Evolutionary conservation across 164 flowering plant species (phyloP).

Genomic region (Brasenia schreberi): DNA sequence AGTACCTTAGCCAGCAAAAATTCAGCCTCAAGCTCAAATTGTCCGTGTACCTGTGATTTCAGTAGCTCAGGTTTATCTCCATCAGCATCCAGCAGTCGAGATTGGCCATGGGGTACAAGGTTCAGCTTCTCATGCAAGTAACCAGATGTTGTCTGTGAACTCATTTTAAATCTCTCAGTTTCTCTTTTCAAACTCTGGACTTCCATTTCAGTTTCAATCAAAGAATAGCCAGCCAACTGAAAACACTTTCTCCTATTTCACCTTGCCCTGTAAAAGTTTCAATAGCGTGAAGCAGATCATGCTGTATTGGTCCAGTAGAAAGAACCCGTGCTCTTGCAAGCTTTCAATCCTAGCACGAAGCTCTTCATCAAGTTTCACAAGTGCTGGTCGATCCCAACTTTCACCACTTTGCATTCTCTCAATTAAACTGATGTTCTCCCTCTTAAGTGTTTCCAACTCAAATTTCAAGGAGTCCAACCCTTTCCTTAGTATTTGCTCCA

Average conservation of each 20-base stretch:
- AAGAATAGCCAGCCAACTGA: slow-evolving; percentile 36
- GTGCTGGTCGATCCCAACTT: slow-evolving; percentile 28
- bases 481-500: slow-evolving; percentile 64
- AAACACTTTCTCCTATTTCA: slow-evolving; percentile 14
- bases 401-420: slow-evolving; percentile 40
- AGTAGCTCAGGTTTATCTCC: background rate
- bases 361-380: slow-evolving; percentile 64
- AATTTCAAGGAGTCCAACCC: slow-evolving; percentile 56
- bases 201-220: slow-evolving; percentile 74
- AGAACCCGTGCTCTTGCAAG: slow-evolving; percentile 56
- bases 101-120: background rate
- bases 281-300: slow-evolving; percentile 45
- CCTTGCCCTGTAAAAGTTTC: slow-evolving; percentile 16
- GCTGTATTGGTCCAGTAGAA: slow-evolving; percentile 42
- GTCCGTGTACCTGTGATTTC: background rate
- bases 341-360: slow-evolving; percentile 30
- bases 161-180: slow-evolving; percentile 43
- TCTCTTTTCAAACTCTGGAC: slow-evolving; percentile 64
- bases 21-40: slow-evolving; percentile 62
- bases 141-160: slow-evolving; percentile 38
- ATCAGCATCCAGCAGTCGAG: background rate
- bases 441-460: slow-evolving; percentile 69
- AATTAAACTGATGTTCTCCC: slow-evolving; percentile 59
- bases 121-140: slow-evolving; percentile 32
- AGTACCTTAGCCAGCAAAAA: slow-evolving; percentile 55